Evolutionary conservation across 2,329 filamentous ascomycete species (phyloP).

Genomic region (Alternaria atra): DNA sequence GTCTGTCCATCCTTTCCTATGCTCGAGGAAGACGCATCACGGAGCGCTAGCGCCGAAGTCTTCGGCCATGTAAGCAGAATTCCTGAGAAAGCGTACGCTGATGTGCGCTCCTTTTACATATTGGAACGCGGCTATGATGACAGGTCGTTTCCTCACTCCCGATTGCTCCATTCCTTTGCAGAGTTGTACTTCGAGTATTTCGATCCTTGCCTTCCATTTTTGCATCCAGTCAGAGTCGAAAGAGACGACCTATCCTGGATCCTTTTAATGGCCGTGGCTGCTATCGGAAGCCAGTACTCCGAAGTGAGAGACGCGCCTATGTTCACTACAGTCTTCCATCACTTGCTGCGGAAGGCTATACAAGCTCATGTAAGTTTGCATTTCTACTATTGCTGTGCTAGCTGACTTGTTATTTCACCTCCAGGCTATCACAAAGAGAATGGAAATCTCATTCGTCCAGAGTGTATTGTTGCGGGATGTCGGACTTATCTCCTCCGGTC

Average conservation of each 20-base stretch:
- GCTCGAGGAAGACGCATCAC: background rate
- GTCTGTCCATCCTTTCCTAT: background rate
- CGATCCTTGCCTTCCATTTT: conserved; percentile 4
- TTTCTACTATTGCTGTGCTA: background rate
- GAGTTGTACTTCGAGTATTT: conserved; percentile 12
- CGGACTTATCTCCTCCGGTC: background rate
- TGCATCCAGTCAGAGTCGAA: background rate
- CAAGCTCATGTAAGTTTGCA: background rate
- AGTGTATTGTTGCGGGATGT: background rate
- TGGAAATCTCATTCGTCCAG: background rate
- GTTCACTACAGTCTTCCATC: background rate
- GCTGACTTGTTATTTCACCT: background rate
- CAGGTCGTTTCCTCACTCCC: background rate
- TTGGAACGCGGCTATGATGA: background rate
- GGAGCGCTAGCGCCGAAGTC: background rate
- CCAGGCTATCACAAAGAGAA: background rate
- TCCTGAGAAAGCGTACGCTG: background rate
- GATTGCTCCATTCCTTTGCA: conserved; percentile 1
- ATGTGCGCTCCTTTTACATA: background rate
- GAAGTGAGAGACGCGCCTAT: background rate
- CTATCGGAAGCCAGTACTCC: conserved; percentile 8
- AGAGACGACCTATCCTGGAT: conserved; percentile 1
- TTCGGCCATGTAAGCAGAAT: background rate
- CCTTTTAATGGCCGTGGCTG: conserved; percentile 1
- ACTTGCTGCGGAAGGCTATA: conserved; percentile 2